These are phyloP conservation scores for Naegleria lovaniensis DNA, from an alignment of 208 protist genomes.

Conservation along the genomic window DNA sequence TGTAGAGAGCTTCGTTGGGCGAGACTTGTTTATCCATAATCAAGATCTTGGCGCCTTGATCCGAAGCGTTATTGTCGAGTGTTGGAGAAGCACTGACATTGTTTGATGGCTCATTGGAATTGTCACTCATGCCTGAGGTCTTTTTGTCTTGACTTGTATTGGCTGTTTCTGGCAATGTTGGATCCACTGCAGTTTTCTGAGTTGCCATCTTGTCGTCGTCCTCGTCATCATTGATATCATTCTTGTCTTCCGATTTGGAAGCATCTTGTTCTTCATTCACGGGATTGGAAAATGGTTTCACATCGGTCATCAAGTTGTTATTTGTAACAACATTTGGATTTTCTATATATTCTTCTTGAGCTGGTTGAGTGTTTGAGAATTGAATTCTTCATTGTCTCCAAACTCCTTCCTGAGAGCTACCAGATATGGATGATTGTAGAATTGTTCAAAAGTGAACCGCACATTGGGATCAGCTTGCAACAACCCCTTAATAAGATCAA, in stretches of 20 bases:
- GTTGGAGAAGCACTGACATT: no score
- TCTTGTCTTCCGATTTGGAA: neutral
- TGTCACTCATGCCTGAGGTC: no score
- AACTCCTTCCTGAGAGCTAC: neutral
- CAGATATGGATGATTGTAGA: constrained; percentile 15
- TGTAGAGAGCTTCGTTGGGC: neutral
- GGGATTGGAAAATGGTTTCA: neutral
- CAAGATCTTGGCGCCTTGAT: neutral
- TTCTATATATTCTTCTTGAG: neutral
- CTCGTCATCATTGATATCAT: neutral
- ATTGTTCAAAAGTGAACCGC: neutral
- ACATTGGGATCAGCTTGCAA: neutral
- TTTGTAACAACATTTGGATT: neutral
- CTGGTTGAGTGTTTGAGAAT: neutral
- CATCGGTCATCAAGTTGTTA: neutral
- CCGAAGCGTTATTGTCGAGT: no score
- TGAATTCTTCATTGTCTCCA: neutral
- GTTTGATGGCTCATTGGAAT: no score
- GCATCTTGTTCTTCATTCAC: neutral
- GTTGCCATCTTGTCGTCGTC: neutral
- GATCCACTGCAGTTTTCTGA: neutral
- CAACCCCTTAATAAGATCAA: neutral
- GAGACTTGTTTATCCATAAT: neutral
- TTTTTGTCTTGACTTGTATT: no score
- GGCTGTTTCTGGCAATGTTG: no score